These are phyloP conservation scores for barley (Hordeum vulgare) DNA, from an alignment of 176 grass and related monocot genomes.

Conservation along the genomic window MorexV3_pseudomolecules_assembly NC_058518.1:8961241-8961740, in stretches of 20 bases:
- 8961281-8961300: too few relatives aligned
- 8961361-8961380: neutral
- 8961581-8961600: slow-evolving; percentile 38
- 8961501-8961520: slow-evolving; percentile 33
- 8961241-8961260: too few relatives aligned
- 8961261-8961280: too few relatives aligned
- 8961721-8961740: accelerated
- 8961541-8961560: slow-evolving; percentile 44
- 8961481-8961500: slow-evolving; percentile 30
- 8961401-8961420: neutral
- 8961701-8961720: neutral
- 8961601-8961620: neutral
- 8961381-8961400: neutral
- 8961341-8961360: neutral
- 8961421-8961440: neutral
- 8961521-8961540: slow-evolving; percentile 37
- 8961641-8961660: neutral
- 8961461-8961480: neutral
- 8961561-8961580: slow-evolving; percentile 43
- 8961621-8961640: neutral
- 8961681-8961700: too few relatives aligned
- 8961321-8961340: too few relatives aligned
- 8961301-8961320: neutral
- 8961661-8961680: too few relatives aligned
- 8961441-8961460: slow-evolving; percentile 42